Evolutionary conservation across 2,329 filamentous ascomycete species (phyloP).

Genomic region (Colletotrichum sp.): DNA sequence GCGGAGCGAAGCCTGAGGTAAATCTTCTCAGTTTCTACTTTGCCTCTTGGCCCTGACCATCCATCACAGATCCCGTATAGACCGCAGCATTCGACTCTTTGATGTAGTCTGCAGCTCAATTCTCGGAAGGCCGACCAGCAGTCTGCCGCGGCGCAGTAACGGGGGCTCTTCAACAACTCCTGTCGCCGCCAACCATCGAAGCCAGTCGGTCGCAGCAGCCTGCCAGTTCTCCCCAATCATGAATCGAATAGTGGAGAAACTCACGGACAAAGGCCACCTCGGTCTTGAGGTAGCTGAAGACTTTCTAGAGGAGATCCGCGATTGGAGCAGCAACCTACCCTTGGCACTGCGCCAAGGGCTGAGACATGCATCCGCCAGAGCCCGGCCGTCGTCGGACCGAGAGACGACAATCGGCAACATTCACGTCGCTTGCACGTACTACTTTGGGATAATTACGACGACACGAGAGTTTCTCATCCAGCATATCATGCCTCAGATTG

Average conservation of each 20-base stretch:
- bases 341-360: constrained; percentile 29
- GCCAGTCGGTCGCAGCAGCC: constrained; percentile 38
- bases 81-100: constrained; percentile 41
- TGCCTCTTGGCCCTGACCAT: accelerated
- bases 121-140: constrained; percentile 39
- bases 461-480: constrained; percentile 61
- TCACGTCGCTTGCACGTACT: constrained; percentile 62
- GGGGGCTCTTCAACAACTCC: constrained; percentile 25
- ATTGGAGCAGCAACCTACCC: constrained; percentile 51
- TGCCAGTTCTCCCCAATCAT: constrained; percentile 48
- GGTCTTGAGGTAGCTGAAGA: constrained; percentile 38
- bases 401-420: constrained; percentile 51
- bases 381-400: background rate
- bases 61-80: constrained; percentile 26
- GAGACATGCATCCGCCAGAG: constrained; percentile 19
- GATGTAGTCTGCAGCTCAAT: constrained; percentile 43
- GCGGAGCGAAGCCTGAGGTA: constrained; percentile 26
- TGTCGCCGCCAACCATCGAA: constrained; percentile 22
- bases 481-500: constrained; percentile 42
- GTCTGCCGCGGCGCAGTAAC: constrained; percentile 30
- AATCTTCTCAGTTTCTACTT: accelerated
- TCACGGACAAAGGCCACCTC: constrained; percentile 44
- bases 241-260: constrained; percentile 44
- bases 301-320: constrained; percentile 44
- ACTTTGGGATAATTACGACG: constrained; percentile 62